Percentiles rank a stretch among this genome's conserved stretches.
Evolutionary conservation across 2,329 filamentous ascomycete genomes (phyloP).

Genomic region (Westerdykella ornata): DNA sequence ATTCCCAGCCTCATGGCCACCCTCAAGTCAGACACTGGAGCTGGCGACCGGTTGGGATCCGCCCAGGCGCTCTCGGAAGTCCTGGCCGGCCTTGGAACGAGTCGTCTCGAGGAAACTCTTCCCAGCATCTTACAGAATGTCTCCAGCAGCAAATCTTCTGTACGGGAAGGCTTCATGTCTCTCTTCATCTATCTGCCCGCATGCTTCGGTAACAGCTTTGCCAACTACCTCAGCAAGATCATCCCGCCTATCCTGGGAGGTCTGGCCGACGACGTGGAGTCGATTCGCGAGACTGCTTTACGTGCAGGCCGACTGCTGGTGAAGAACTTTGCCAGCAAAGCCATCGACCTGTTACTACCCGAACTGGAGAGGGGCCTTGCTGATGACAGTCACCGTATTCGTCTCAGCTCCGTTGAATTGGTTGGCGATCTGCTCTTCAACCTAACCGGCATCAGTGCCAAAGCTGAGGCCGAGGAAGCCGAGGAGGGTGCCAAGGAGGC

Average conservation of each 20-base stretch:
- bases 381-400: conserved; percentile 96
- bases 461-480: conserved; percentile 67
- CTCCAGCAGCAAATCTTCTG: conserved; percentile 78
- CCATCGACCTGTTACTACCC: conserved; percentile 87
- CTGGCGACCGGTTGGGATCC: conserved; percentile 90
- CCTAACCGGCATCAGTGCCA: conserved; percentile 84
- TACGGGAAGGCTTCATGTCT: conserved; percentile 98
- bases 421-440: conserved; percentile 97
- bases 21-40: conserved; percentile 92
- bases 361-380: conserved; percentile 93
- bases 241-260: conserved; percentile 93
- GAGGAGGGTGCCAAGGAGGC: conserved; percentile 79
- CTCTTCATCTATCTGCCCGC: conserved; percentile 98
- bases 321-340: conserved; percentile 95
- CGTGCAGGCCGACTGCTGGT: conserved; percentile 89
- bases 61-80: conserved; percentile 96
- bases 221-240: conserved; percentile 89
- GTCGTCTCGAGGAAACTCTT: conserved; percentile 87
- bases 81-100: conserved; percentile 85
- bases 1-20: conserved; percentile 97
- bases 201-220: conserved; percentile 97
- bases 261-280: conserved; percentile 90
- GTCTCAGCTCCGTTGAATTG: conserved; percentile 94
- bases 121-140: conserved; percentile 96
- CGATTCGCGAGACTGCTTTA: conserved; percentile 92